Evolutionary conservation across 371 early-diverging fungal genomes (phyloP), one percentile per base, ranked within the genome.

Genomic region (Nematocida sp.): DNA sequence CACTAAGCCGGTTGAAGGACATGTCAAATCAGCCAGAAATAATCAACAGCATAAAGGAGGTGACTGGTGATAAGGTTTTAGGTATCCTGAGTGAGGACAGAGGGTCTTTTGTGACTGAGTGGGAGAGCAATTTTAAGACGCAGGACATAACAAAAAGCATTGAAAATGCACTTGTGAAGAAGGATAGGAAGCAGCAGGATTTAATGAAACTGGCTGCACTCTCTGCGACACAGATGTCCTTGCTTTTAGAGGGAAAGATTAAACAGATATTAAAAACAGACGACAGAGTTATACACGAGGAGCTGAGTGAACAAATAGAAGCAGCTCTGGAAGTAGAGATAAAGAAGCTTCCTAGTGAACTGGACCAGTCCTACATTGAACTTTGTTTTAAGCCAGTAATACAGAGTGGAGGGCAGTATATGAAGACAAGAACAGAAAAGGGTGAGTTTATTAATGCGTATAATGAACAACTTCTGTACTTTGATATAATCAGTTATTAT

Each of bases 321-420:
- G 89, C 86, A 47, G 89, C 88, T 4, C 84, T 94, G 47, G 86
- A 88, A 52, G 90, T 92, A 74, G 90, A 92, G 52, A 91, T 90
- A 73, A 85, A 91, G 78, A 90, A 90, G 62, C 85, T 92, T 54
- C 92, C 92, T 0, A 85, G 87, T 20, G 92, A 92, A 82, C 91
- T 91, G 85, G 80, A 83, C 54, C 75, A 70, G 64, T 57, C 73
- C 50, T 70, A 83, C 45, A 50, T 74, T 55, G 97, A 97, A 62
- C 93, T 94, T 92, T 93, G 95, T 84, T 94, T 94, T 73, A 89
- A 91, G 4, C 96, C 97, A 13, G 92, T 95, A 80, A 91, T 97
- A 69, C 96, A 96, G 87, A 93, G 93, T 87, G 96, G 96, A 67
- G 95, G 95, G 50, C 88, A 89, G 54, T 97, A 93, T 82, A 92